Evolutionary conservation across 371 early-diverging fungal species (phyloP), one percentile per base, ranked within the genome.

Genomic region (Mortierella sp.): DNA sequence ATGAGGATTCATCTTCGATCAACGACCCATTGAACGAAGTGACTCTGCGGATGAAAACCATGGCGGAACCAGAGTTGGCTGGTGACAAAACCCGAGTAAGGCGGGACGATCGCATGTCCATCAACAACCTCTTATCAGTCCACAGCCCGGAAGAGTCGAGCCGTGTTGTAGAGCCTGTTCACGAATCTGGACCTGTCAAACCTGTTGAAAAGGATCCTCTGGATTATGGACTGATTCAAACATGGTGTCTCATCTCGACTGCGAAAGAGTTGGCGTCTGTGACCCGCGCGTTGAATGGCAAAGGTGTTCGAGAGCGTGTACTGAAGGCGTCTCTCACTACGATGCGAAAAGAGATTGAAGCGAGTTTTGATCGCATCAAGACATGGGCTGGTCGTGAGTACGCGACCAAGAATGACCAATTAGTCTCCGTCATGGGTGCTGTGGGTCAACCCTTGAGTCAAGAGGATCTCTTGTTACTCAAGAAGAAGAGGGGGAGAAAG

Each of bases 161-260:
- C 12, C 45, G 50, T 3, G 28, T 34, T 42, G 13, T 24, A 0
- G 30, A 27, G 9, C 39, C 26, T 24, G 53, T 24, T 19, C 23
- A 26, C n/a, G 19, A 13, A 23, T 7, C 48, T 12, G 53, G 26
- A n/a, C 45, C 52, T 0, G 41, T 9, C 39, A 53, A 53, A n/a
- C 38, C 47, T 12, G 41, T 54, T 2, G 61, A 58, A 54, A 69
- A 58, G 49, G 78, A 76, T 27, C 39, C 61, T 1, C 47, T 76
- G 38, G 70, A 76, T 58, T 76, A 76, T 49, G 78, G 78, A 50
- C 59, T 50, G 4, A 61, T 70, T 18, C 70, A 76, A 13, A 69
- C 66, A 27, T 76, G 78, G 78, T 65, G 70, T 23, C 46, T 76
- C 18, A 66, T 76, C 50, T 69, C 78, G 19, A 69, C 70, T 34